These are phyloP conservation scores for Colletotrichum sp. DNA, from an alignment of 2,329 filamentous ascomycete genomes.

Conservation along the genomic window DNA sequence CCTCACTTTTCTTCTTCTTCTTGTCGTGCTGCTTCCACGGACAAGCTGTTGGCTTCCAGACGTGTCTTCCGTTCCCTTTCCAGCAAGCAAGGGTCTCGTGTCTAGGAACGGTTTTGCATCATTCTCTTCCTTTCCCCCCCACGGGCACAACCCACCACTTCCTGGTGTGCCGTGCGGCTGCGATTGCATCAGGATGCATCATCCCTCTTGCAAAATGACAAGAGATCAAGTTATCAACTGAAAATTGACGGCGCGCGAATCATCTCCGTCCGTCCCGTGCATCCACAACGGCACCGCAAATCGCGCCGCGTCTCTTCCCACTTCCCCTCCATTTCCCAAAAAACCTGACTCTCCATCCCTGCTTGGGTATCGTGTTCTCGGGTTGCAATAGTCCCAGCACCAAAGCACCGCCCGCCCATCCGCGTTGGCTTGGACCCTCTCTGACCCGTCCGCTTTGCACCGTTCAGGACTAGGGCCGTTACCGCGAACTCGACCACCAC, in stretches of 20 bases:
- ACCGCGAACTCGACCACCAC: not conserved
- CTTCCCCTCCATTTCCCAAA: not conserved
- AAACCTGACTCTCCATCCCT: constrained; percentile 13
- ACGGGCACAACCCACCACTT: not conserved
- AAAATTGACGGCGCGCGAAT: not conserved
- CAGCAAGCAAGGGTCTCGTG: constrained; percentile 1
- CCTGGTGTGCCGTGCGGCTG: not conserved
- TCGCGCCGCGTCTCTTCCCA: not conserved
- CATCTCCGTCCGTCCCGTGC: constrained; percentile 18
- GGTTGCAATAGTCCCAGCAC: not conserved
- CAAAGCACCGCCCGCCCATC: not conserved
- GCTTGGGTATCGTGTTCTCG: constrained; percentile 1
- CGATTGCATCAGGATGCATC: not conserved
- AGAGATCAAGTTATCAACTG: not conserved
- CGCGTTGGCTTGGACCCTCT: constrained; percentile 8
- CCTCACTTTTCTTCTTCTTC: not conserved
- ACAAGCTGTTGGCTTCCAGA: not conserved
- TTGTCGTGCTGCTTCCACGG: not conserved
- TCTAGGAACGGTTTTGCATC: constrained; percentile 6
- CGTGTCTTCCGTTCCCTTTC: not conserved
- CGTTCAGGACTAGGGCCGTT: not conserved
- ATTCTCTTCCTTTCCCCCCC: not conserved
- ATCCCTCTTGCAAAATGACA: constrained; percentile 4
- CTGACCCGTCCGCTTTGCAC: not conserved
- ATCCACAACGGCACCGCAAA: constrained; percentile 16